These are phyloP conservation scores for Rhizophagus sp. DNA, from an alignment of 192 early-diverging fungal genomes.

Conservation along the genomic window DNA sequence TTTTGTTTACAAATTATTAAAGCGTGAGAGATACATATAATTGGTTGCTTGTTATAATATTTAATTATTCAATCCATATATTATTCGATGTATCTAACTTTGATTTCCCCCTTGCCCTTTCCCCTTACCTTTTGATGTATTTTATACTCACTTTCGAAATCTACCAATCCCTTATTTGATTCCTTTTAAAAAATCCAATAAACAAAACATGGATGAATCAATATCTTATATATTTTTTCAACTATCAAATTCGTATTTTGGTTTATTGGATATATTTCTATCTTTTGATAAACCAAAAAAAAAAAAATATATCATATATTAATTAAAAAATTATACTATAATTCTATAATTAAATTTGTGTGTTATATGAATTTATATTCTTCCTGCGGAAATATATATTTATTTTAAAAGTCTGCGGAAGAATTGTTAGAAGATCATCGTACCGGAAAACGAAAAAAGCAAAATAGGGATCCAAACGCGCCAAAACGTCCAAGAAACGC, in stretches of 20 bases:
- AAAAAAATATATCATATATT: not conserved
- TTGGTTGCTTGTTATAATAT: too few relatives aligned
- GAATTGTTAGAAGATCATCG: constrained; percentile 3
- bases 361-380: too few relatives aligned
- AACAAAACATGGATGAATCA: not conserved
- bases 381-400: not conserved
- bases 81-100: not conserved
- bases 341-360: too few relatives aligned
- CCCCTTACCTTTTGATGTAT: not conserved
- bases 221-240: not conserved
- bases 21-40: too few relatives aligned
- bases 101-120: not conserved
- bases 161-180: not conserved
- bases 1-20: too few relatives aligned
- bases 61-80: not conserved
- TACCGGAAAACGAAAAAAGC: constrained; percentile 33
- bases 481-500: constrained; percentile 48
- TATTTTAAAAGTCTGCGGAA: constrained; percentile 7
- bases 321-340: not conserved
- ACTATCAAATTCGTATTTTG: not conserved
- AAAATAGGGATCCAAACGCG: constrained; percentile 45
- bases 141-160: not conserved
- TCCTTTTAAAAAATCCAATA: not conserved
- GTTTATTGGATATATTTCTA: not conserved
- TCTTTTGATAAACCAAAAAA: not conserved